Percentiles rank a stretch among this genome's conserved stretches.
Conservation (phyloP, 306 rosid species). For the Quercus mongolica region DNA sequence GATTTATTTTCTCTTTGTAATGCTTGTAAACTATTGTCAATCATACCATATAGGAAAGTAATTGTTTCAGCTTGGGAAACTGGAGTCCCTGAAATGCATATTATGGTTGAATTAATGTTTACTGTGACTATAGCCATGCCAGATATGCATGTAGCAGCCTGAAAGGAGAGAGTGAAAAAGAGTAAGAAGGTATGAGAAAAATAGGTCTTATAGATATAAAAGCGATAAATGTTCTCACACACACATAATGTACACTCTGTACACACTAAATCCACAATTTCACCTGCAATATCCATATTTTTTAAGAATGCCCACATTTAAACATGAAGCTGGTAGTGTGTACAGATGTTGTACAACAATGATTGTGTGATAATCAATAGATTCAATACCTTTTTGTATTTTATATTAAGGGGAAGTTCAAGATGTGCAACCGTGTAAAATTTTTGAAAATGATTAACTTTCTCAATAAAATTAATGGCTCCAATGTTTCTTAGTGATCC, state of each 20-base stretch:
- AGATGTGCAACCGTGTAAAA: not conserved
- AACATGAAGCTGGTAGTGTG: no score
- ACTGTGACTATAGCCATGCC: conserved; percentile 53
- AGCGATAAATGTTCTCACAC: no score
- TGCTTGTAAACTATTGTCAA: not conserved
- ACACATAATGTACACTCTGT: no score
- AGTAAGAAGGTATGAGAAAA: conserved; percentile 22
- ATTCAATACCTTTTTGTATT: no score
- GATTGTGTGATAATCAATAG: no score
- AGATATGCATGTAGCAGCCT: conserved; percentile 49
- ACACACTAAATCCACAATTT: no score
- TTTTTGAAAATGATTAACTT: not conserved
- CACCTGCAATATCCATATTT: no score
- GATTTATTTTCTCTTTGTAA: not conserved
- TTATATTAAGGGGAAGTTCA: not conserved
- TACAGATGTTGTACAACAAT: no score
- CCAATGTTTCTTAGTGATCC: not conserved
- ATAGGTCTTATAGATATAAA: conserved; percentile 6
- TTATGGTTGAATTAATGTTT: conserved; percentile 47
- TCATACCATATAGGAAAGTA: conserved; percentile 76
- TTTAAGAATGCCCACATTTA: no score
- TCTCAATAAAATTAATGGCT: not conserved
- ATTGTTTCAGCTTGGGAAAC: conserved; percentile 67
- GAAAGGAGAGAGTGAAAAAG: conserved; percentile 17
- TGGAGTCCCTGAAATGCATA: conserved; percentile 71